A percentile compares a stretch with the other conserved stretches of the same genome.
Evolutionary conservation across 768 basidiomycete species (phyloP).

Genomic region (Trametes cinnabarina): DNA sequence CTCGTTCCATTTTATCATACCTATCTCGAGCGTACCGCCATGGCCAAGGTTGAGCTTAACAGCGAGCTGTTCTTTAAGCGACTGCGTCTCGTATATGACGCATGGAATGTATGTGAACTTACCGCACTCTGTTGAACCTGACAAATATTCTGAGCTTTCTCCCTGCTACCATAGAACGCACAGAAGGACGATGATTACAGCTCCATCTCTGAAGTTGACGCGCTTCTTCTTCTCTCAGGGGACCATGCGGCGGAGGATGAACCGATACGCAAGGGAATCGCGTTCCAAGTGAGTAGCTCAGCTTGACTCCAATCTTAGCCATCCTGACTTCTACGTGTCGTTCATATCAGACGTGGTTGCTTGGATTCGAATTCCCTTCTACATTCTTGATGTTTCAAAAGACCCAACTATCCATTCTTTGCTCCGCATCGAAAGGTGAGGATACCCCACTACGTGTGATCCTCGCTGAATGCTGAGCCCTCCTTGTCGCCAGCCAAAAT

Average conservation of each 20-base stretch:
- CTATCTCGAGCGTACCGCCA: not conserved
- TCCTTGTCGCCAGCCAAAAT: slow-evolving; percentile 74
- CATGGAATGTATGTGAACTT: slow-evolving; percentile 34
- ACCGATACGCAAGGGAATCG: slow-evolving; percentile 86
- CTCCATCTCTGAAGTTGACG: slow-evolving; percentile 65
- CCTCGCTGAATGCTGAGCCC: not conserved
- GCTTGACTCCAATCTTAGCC: not conserved
- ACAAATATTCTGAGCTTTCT: not conserved
- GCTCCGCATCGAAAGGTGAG: slow-evolving; percentile 86
- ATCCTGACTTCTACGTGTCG: slow-evolving; percentile 11
- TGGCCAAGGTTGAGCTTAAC: slow-evolving; percentile 58
- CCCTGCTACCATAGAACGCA: slow-evolving; percentile 48
- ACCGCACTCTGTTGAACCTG: not conserved
- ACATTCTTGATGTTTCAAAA: slow-evolving; percentile 85
- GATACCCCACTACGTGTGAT: not conserved
- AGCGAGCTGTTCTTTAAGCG: slow-evolving; percentile 31
- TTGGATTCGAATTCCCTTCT: slow-evolving; percentile 97
- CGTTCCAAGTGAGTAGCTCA: slow-evolving; percentile 69
- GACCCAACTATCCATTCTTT: slow-evolving; percentile 73
- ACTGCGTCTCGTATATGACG: slow-evolving; percentile 26
- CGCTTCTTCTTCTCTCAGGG: slow-evolving; percentile 69
- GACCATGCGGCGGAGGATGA: slow-evolving; percentile 85
- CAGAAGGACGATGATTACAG: slow-evolving; percentile 68
- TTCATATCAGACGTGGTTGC: slow-evolving; percentile 78
- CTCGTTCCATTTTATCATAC: slow-evolving; percentile 16